Base-by-base conservation (phyloP, 2,329 filamentous ascomycete genomes). In the Dendrostoma leiphaemia region DNA sequence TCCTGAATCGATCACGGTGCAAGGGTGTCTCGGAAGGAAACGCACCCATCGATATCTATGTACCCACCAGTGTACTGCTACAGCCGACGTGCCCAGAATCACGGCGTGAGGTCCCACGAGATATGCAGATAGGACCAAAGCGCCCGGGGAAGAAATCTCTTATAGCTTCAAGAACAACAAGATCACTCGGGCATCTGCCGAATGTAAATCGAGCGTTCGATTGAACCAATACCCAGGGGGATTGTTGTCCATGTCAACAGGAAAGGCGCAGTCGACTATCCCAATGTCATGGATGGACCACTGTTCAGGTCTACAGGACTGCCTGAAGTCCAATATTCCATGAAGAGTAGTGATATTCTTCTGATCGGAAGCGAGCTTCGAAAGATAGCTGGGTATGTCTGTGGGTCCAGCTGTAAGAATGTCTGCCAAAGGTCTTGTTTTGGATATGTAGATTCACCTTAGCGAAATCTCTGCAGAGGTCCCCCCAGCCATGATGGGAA, bases 41-140 rank as follows among this genome's bases (percentile, higher is more conserved):
- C 77, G 75, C 76, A 0, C 85, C 84, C 58, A 89, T 68, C 0
- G 85, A n/a, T n/a, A n/a, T n/a, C n/a, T n/a, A n/a, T n/a, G n/a
- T n/a, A n/a, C n/a, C n/a, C n/a, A n/a, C n/a, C n/a, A n/a, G n/a
- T n/a, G 86, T 1, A 53, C 51, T 9, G 51, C 28, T 9, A 53
- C 51, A 5, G 44, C 45, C 10, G 37, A 49, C 2, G 83, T 82
- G 0, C 85, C 86, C 4, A 88, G 59, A 1, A 89, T 74, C 5
- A 89, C 68, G 1, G 85, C 85, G 59, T 85, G n/a, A n/a, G n/a
- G n/a, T n/a, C n/a, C n/a, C n/a, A n/a, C n/a, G n/a, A n/a, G n/a
- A n/a, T n/a, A n/a, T n/a, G n/a, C n/a, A n/a, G n/a, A n/a, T n/a
- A n/a, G n/a, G n/a, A n/a, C n/a, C n/a, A n/a, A n/a, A n/a, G n/a